phyloP scores from a whole-genome alignment of 78 protist genomes.

The Dictyostelium firmibasis region DNA sequence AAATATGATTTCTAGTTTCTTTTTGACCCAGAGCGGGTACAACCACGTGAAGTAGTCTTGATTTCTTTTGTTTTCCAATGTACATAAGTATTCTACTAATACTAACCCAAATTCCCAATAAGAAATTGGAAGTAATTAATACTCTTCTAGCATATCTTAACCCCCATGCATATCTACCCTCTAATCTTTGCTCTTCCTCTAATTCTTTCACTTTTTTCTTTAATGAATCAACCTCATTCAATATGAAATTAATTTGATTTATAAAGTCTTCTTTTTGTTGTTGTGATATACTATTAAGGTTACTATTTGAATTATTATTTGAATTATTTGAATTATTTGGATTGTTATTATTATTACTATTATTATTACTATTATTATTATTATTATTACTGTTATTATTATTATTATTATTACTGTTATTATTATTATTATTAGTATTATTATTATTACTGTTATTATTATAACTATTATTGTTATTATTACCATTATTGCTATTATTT shows the following conservation, averaged over 20 bases:
- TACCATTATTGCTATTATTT: background rate
- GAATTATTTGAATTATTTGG: background rate
- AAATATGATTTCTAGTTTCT: slow-evolving; percentile 36
- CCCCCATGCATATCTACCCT: slow-evolving; percentile 43
- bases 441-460: background rate
- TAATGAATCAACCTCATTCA: slow-evolving; percentile 23
- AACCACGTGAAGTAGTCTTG: slow-evolving; percentile 39
- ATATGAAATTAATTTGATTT: slow-evolving; percentile 7
- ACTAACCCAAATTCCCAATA: slow-evolving; percentile 74
- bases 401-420: too few relatives aligned
- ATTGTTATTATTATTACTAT: background rate
- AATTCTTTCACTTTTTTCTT: slow-evolving; percentile 23
- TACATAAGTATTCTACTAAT: slow-evolving; percentile 52
- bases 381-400: background rate
- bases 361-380: background rate
- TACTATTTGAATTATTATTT: too few relatives aligned
- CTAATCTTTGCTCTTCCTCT: slow-evolving; percentile 48
- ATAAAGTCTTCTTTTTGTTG: slow-evolving; percentile 26
- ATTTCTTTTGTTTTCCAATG: slow-evolving; percentile 71
- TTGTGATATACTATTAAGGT: background rate
- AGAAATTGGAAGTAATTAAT: slow-evolving; percentile 15
- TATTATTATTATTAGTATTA: too few relatives aligned
- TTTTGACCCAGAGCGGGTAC: slow-evolving; percentile 34
- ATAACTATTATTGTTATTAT: background rate
- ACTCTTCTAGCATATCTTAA: slow-evolving; percentile 57